These are phyloP conservation scores for Penicillium freii DNA, from an alignment of 2,329 filamentous ascomycete species.

Conservation along the genomic window DNA sequence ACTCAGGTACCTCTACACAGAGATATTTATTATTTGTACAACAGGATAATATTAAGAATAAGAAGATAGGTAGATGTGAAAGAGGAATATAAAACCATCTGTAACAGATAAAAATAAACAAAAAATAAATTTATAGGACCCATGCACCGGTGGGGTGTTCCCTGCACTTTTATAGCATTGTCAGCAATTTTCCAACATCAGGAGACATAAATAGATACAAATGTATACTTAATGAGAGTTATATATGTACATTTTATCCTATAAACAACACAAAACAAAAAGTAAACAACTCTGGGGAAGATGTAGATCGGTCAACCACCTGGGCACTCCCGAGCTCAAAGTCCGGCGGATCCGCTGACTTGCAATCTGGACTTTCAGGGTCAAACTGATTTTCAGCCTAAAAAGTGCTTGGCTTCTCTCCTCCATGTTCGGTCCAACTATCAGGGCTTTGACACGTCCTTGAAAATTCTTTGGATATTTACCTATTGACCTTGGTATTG, in stretches of 20 bases:
- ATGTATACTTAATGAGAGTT: neutral
- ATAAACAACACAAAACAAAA: neutral
- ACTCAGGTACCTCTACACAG: neutral
- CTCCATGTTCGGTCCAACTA: constrained; percentile 16
- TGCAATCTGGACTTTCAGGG: constrained; percentile 6
- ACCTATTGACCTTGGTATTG: neutral
- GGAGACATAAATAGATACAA: neutral
- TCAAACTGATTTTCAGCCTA: constrained; percentile 5
- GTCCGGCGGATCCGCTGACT: constrained; percentile 10
- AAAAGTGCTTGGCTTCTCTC: constrained; percentile 2
- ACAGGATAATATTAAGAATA: neutral
- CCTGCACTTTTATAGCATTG: neutral
- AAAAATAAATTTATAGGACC: no score
- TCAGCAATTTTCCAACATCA: neutral
- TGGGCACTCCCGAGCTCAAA: neutral
- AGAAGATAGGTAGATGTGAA: neutral
- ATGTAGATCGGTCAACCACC: constrained; percentile 9
- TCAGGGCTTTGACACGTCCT: constrained; percentile 26
- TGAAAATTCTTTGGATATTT: neutral
- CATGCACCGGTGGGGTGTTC: neutral
- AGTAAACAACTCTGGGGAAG: neutral
- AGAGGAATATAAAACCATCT: neutral
- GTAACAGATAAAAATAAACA: neutral
- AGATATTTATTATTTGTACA: neutral
- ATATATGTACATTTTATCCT: neutral